Percentiles rank a stretch among this genome's conserved stretches.
These are phyloP conservation scores for Huntiella moniliformis DNA, from an alignment of 2,329 filamentous ascomycete species.

Conservation along the genomic window DNA sequence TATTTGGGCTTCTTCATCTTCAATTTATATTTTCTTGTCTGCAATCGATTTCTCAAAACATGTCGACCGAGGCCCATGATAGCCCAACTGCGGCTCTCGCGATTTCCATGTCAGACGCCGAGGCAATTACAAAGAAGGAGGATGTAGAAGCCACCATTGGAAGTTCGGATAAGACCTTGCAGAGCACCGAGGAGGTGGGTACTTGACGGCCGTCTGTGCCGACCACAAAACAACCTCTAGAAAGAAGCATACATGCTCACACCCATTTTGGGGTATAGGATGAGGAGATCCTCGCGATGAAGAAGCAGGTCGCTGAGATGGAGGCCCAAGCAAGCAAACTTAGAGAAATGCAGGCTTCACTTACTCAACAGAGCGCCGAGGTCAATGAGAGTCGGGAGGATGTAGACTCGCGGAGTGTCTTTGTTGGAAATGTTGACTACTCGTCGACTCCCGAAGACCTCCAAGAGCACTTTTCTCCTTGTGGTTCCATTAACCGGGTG, in stretches of 20 bases:
- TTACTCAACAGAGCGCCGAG: slow-evolving; percentile 71
- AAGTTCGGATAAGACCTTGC: no score
- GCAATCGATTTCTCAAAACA: no score
- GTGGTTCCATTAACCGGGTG: slow-evolving; percentile 91
- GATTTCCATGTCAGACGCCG: no score
- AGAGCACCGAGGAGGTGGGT: no score
- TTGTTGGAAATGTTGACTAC: slow-evolving; percentile 97
- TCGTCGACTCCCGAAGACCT: slow-evolving; percentile 94
- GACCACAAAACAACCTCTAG: not conserved
- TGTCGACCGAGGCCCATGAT: no score
- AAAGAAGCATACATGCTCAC: slow-evolving; percentile 5
- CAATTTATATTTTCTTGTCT: no score
- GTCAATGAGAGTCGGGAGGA: slow-evolving; percentile 88
- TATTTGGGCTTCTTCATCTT: no score
- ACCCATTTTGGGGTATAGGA: not conserved
- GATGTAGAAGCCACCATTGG: no score
- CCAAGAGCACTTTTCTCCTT: slow-evolving; percentile 94
- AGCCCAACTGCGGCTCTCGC: no score
- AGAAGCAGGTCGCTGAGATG: slow-evolving; percentile 73
- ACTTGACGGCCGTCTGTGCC: not conserved
- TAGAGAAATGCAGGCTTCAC: slow-evolving; percentile 66
- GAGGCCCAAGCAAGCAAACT: slow-evolving; percentile 75
- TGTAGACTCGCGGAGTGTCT: slow-evolving; percentile 85
- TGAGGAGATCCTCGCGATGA: slow-evolving; percentile 78
- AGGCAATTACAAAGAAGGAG: no score